Percentiles rank a stretch among this genome's conserved stretches.
phyloP scores from a whole-genome alignment of 108 stramenopile species.

The Conticribra weissflogii region DNA sequence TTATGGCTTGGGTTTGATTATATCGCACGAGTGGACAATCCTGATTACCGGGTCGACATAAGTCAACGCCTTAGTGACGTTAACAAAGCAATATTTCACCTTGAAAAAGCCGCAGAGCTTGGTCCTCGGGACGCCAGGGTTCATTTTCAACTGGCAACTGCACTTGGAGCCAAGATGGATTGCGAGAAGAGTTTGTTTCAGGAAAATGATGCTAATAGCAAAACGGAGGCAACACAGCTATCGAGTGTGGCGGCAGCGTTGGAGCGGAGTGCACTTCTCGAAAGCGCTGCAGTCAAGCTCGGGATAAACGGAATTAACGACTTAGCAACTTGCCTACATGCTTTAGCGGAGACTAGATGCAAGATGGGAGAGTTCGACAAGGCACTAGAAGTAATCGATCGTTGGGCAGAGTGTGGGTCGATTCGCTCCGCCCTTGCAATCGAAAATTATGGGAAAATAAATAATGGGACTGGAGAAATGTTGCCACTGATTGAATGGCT shows the following conservation, averaged over 20 bases:
- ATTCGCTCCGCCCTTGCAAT: constrained; percentile 31
- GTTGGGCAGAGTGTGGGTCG: constrained; percentile 45
- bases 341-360: constrained; percentile 28
- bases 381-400: constrained; percentile 32
- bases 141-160: constrained; percentile 38
- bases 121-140: constrained; percentile 44
- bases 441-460: constrained; percentile 25
- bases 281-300: constrained; percentile 35
- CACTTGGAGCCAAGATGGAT: constrained; percentile 34
- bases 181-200: constrained; percentile 17
- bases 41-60: constrained; percentile 23
- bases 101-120: constrained; percentile 28
- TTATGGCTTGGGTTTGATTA: constrained; percentile 47
- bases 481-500: constrained; percentile 41
- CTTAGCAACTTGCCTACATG: constrained; percentile 36
- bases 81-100: constrained; percentile 42
- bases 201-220: constrained; percentile 4
- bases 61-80: constrained; percentile 35
- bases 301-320: constrained; percentile 40
- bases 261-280: constrained; percentile 33
- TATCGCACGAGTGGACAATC: constrained; percentile 28
- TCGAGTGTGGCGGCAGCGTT: constrained; percentile 27
- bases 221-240: constrained; percentile 9
- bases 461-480: constrained; percentile 2
- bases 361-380: constrained; percentile 43